Percentiles rank a stretch among this genome's conserved stretches.
These are phyloP conservation scores for Thuja plicata DNA, from an alignment of 83 land plant genomes.

Conservation along the genomic window DNA sequence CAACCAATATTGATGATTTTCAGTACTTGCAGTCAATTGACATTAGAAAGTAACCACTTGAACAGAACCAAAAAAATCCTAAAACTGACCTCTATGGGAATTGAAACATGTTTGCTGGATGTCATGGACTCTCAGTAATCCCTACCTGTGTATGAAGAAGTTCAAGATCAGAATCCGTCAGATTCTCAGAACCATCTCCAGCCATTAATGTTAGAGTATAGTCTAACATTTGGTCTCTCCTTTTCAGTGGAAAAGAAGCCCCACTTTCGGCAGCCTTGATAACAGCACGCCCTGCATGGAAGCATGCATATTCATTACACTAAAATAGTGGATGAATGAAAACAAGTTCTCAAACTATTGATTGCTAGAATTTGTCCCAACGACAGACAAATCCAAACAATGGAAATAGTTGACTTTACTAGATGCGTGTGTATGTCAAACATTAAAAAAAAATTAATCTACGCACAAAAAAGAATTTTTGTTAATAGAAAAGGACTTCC, in stretches of 20 bases:
- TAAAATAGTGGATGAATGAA: not conserved
- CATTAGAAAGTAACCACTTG: not conserved
- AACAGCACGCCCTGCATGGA: slow-evolving; percentile 78
- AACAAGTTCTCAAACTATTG: not conserved
- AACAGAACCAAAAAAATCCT: not conserved
- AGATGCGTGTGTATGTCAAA: not conserved
- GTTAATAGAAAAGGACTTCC: not conserved
- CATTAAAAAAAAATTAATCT: not conserved
- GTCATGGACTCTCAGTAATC: not conserved
- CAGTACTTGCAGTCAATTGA: not conserved
- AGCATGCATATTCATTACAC: not conserved
- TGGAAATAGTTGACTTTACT: not conserved
- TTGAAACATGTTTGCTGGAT: not conserved
- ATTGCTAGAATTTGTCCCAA: not conserved
- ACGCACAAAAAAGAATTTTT: not conserved
- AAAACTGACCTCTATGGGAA: not conserved
- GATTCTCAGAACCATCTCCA: slow-evolving; percentile 63
- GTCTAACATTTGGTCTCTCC: slow-evolving; percentile 81
- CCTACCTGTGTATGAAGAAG: slow-evolving; percentile 84
- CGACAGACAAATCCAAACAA: not conserved
- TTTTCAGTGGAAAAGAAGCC: slow-evolving; percentile 83
- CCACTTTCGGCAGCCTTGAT: slow-evolving; percentile 92
- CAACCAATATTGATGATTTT: not conserved
- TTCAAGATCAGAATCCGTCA: slow-evolving; percentile 58
- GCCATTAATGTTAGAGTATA: slow-evolving; percentile 94